Evolutionary conservation across 2,329 filamentous ascomycete species (phyloP).

Genomic region (Colletotrichum zoysiae): DNA sequence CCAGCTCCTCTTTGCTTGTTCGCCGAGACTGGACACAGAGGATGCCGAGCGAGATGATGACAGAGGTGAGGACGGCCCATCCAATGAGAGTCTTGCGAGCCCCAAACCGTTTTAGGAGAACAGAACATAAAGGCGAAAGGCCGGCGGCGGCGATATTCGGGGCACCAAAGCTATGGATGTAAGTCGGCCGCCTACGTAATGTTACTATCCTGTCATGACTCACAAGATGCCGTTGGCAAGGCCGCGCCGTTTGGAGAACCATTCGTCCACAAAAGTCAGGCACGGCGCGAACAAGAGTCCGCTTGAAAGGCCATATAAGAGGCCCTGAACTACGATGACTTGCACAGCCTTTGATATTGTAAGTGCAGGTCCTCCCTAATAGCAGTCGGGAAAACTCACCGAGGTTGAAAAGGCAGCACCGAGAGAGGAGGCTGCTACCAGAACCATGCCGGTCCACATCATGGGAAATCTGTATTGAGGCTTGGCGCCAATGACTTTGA

Average conservation of each 20-base stretch:
- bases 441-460: slow-evolving; percentile 27
- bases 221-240: slow-evolving; percentile 54
- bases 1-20: neutral
- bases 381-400: neutral
- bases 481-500: slow-evolving; percentile 9
- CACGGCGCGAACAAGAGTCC: slow-evolving; percentile 56
- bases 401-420: slow-evolving; percentile 23
- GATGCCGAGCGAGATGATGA: slow-evolving; percentile 10
- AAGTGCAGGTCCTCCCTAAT: neutral
- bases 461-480: slow-evolving; percentile 6
- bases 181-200: neutral
- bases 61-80: neutral
- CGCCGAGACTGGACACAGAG: slow-evolving; percentile 6
- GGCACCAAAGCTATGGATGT: neutral
- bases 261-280: slow-evolving; percentile 54
- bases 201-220: rapidly evolving
- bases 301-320: slow-evolving; percentile 23
- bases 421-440: slow-evolving; percentile 17
- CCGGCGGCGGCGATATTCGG: slow-evolving; percentile 16
- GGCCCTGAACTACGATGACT: slow-evolving; percentile 22
- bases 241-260: slow-evolving; percentile 55
- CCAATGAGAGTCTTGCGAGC: slow-evolving; percentile 14
- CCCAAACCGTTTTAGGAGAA: slow-evolving; percentile 21
- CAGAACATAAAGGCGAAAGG: slow-evolving; percentile 22
- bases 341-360: slow-evolving; percentile 4